Evolutionary conservation across 2,329 filamentous ascomycete genomes (phyloP), one percentile per base, ranked within the genome.

Genomic region (Grosmannia clavigera): DNA sequence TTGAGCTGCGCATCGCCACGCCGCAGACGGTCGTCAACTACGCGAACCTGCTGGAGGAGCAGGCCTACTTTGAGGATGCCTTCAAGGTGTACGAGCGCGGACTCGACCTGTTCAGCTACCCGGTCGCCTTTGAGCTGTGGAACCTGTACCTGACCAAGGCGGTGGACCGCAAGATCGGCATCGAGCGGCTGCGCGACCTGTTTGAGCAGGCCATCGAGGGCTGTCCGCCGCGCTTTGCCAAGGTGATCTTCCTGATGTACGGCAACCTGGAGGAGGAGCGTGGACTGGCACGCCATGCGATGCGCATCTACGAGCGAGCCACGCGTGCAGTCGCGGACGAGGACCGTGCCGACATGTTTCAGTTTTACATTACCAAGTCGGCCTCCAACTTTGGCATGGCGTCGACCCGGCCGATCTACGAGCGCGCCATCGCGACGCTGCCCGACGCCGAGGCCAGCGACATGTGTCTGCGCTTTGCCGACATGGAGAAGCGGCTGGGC

Each of bases 1-100:
- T 99, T 70, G 95, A 99, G 74, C 84, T 99, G 62, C 89, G 92
- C 55, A 99, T 99, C 67, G 94, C 95, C 27, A 99, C 94, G 6
- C 94, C 95, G 1, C 94, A 99, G 71, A 99, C 94, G 0, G 91
- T 99, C 16, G 94, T 97, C 77, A 99, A 99, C 75, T 99, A 95
- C 69, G 92, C 94, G 69, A 97, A 95, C 70, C 78, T 99, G 3
- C 75, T 99, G 61, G 94, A 97, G 71, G 94, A 97, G 70, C 83
- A 95, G 74, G 86, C 90, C 62, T 99, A 97, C 73, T 96, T 87
- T 69, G 94, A 99, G 71, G 94, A 99, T 68, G 95, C 88, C 2
- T 99, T 97, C 84, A 97, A 97, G 75, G 81, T 97, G 55, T 99
- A 95, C 71, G 94, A 99, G 74, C 85, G 94, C 62, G 94, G 94